Evolutionary conservation across 441 rosid genomes (phyloP).

Genomic region (Arabidopsis hybrid): DNA sequence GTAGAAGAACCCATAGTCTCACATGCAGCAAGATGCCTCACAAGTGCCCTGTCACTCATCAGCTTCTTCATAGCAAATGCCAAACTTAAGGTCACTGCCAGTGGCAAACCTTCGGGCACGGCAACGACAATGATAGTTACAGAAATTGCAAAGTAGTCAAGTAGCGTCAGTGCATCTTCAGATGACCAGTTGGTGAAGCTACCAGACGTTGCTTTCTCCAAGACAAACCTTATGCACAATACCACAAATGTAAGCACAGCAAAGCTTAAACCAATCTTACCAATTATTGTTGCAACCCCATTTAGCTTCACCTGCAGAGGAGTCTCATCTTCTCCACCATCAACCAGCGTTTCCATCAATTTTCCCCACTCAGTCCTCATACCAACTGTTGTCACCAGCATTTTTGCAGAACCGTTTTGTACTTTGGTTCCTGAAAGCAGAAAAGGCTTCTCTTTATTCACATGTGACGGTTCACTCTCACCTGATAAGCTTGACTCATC

Average conservation of each 20-base stretch:
- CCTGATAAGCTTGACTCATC: conserved; percentile 67
- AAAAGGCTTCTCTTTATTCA: conserved; percentile 51
- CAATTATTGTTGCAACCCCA: conserved; percentile 70
- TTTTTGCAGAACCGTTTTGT: conserved; percentile 62
- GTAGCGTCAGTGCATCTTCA: conserved; percentile 57
- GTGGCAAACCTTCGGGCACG: conserved; percentile 68
- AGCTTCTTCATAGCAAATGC: conserved; percentile 71
- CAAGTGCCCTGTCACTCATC: conserved; percentile 65
- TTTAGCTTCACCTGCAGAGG: conserved; percentile 70
- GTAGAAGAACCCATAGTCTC: conserved; percentile 73
- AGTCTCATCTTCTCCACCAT: conserved; percentile 70
- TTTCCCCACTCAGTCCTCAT: conserved; percentile 77
- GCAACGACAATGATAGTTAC: conserved; percentile 68
- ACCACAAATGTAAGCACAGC: conserved; percentile 63
- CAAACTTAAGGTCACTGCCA: conserved; percentile 68
- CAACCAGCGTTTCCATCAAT: conserved; percentile 63
- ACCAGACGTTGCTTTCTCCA: conserved; percentile 52
- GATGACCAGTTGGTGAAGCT: conserved; percentile 59
- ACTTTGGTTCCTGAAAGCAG: conserved; percentile 70
- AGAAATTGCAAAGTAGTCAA: conserved; percentile 60
- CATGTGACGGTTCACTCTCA: conserved; percentile 61
- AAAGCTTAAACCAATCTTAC: conserved; percentile 63
- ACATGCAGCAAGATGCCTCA: conserved; percentile 65
- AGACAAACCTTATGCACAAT: conserved; percentile 57
- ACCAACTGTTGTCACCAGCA: conserved; percentile 69